Conservation (phyloP, 345 rosid genomes). For the Gossypium sturtianum region DNA sequence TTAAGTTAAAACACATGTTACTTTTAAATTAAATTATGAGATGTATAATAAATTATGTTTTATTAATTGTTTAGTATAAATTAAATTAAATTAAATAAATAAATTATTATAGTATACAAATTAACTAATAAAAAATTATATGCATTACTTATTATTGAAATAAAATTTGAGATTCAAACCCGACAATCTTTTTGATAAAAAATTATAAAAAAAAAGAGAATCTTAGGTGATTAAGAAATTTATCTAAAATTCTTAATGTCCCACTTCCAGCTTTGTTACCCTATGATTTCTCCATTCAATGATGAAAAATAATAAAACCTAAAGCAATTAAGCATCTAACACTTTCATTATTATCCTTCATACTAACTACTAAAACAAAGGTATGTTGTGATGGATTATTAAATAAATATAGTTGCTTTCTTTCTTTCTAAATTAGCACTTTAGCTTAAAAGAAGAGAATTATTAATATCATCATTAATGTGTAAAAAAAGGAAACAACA, state of each 20-base stretch:
- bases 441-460: not conserved
- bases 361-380: not conserved
- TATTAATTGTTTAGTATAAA: no score
- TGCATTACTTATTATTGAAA: no score
- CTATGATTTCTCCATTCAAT: not conserved
- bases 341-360: constrained; percentile 11
- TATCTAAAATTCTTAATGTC: constrained; percentile 13
- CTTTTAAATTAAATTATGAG: no score
- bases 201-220: constrained; percentile 6
- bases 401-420: not conserved
- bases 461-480: not conserved
- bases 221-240: constrained; percentile 8
- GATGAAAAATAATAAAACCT: not conserved
- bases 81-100: no score
- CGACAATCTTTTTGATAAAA: not conserved
- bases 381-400: not conserved
- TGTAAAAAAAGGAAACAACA: not conserved
- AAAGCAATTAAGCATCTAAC: not conserved
- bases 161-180: no score
- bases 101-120: no score
- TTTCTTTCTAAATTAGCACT: not conserved
- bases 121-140: no score
- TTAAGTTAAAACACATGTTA: no score
- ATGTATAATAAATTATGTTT: no score
- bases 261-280: not conserved